These are phyloP conservation scores for Pseudogymnoascus sp. DNA, from an alignment of 2,329 filamentous ascomycete species.

Conservation along the genomic window DNA sequence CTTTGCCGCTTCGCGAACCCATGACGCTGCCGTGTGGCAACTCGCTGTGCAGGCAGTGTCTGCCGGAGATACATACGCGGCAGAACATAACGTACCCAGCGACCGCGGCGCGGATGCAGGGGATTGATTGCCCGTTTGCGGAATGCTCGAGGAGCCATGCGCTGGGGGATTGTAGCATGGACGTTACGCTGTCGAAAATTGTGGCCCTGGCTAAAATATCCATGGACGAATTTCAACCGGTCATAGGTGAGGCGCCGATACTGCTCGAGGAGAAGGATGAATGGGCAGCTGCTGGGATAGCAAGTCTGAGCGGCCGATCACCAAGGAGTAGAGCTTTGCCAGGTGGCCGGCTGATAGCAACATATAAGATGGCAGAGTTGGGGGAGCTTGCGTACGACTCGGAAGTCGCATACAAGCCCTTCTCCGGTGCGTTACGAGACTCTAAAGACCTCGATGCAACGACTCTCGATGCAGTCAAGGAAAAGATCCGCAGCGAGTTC, in stretches of 20 bases:
- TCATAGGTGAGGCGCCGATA: conserved; percentile 31
- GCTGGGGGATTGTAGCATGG: conserved; percentile 65
- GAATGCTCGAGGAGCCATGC: conserved; percentile 67
- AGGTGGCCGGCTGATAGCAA: conserved; percentile 56
- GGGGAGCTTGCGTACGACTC: conserved; percentile 52
- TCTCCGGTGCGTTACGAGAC: conserved; percentile 20
- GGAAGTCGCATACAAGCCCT: conserved; percentile 45
- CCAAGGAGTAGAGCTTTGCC: conserved; percentile 33
- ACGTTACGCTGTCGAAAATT: conserved; percentile 71
- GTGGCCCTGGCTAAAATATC: conserved; percentile 42
- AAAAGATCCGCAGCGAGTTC: conserved; percentile 59
- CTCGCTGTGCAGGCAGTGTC: conserved; percentile 66
- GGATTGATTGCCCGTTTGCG: conserved; percentile 66
- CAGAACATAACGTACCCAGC: conserved; percentile 71
- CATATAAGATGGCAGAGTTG: conserved; percentile 57
- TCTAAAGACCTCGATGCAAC: conserved; percentile 35
- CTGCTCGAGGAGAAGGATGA: conserved; percentile 34
- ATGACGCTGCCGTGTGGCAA: conserved; percentile 76
- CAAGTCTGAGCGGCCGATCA: conserved; percentile 33
- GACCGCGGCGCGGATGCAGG: conserved; percentile 56
- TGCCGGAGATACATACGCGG: conserved; percentile 59
- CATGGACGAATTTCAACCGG: conserved; percentile 24
- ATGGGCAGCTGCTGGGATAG: conserved; percentile 36
- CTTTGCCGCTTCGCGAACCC: conserved; percentile 57
- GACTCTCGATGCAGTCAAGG: conserved; percentile 52